Base-by-base conservation (phyloP, 2,329 filamentous ascomycete genomes). In the Penicillium olsonii region DNA sequence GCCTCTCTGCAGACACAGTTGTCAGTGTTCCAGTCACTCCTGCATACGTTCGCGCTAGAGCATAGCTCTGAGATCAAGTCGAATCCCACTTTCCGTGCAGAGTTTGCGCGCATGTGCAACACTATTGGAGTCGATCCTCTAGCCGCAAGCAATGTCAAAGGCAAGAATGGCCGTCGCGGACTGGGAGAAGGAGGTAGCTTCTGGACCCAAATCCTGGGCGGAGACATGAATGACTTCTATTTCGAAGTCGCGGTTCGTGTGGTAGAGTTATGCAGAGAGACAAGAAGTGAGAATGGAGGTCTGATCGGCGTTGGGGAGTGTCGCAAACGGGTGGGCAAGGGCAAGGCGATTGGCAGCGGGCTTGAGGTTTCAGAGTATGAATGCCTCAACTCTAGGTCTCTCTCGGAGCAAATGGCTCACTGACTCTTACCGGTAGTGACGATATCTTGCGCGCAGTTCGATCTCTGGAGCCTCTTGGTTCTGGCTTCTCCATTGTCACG, bases 101-200 rank as follows among this genome's bases (percentile, higher is more conserved):
- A 99, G 73, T 99, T 99, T 68, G 92, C 94, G 3, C 90, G 92
- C 69, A 99, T 99, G 94, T 99, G 94, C 75, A 85, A 91, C 64
- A 91, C 92, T 55, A 96, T 99, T 60, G 94, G 94, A 41, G 91
- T 99, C 11, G 94, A 99, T 70, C 95, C 94, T 2, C 79, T 99
- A 15, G 90, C 91, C n/a, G 84, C 81, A 49, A 80, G 76, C 60
- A 84, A 79, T 63, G 72, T 75, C 52, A 69, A 76, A 59, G 76
- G 77, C 44, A 76, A 76, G 53, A 71, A 71, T 35, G 75, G 72
- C 39, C 74, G 70, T 4, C 77, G 56, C 68, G 75, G 75, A 15
- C 47, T 64, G n/a, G 65, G 66, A 19, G 70, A 71, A 42, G 78
- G 76, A 1, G 83, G 83, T 15, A 94, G 87, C 50, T 85, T 96